Evolutionary conservation across 352 stramenopile genomes (phyloP), one percentile per base, ranked within the genome.

Genomic region (Hyaloperonospora brassicae): DNA sequence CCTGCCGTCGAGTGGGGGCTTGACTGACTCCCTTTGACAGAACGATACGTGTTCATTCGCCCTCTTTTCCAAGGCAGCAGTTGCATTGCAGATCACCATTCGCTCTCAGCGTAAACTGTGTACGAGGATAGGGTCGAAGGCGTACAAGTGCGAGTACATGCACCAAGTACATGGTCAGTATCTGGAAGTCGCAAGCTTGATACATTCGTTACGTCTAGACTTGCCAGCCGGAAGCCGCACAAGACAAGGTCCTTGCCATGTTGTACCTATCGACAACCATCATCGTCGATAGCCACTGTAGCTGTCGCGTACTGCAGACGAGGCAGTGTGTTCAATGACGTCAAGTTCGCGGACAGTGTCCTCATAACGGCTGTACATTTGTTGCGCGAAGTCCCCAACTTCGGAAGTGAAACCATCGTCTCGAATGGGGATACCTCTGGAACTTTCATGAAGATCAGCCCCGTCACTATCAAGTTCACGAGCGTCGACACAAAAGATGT

Each of bases 201-300:
- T 76, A 69, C 27, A 65, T 68, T 9, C 55, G 67, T 5, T 62
- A 65, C 17, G 54, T 73, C 8, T 62, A 76, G 46, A 58, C 52
- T 24, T 47, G 57, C n/a, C 17, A 70, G 23, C 66, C 66, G 17
- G 14, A 70, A 42, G 53, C 59, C 11, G 57, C 66, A 0, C 14
- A 69, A 61, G 73, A 79, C 36, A 53, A 81, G 47, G 22, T 82
- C 13, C 46, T 72, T 9, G 46, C 60, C 14, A 50, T 72, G 24
- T 30, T 84, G 12, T 70, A 68, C 39, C 64, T 78, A 27, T 66
- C 58, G n/a, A 63, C 79, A 50, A 62, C 78, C 9, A 61, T 68
- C 10, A 66, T 73, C 22, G 64, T 72, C 46, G 71, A 84, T 22
- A 61, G 80, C 23, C 71, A 8, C 73, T 4, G 58, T 70, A 13